Conservation (phyloP, 495 filamentous ascomycete species). For the Viridothelium virens region DNA sequence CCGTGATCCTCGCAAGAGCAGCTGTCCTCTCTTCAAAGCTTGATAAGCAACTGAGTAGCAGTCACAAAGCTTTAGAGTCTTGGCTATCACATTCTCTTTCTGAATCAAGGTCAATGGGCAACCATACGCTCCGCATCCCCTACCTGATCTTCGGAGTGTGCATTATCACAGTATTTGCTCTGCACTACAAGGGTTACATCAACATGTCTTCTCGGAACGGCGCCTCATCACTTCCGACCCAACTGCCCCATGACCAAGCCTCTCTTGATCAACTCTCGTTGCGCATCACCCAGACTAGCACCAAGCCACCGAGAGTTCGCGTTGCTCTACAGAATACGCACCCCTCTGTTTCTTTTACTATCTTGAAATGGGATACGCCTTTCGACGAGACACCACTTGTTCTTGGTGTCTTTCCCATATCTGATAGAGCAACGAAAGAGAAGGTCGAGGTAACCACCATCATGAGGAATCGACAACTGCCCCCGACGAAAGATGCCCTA, state of each 20-base stretch:
- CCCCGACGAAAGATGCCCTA: constrained; percentile 1
- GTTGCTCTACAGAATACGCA: constrained; percentile 4
- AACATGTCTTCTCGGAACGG: neutral
- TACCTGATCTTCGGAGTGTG: neutral
- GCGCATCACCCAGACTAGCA: neutral
- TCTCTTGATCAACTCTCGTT: constrained; percentile 3
- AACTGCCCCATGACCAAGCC: neutral
- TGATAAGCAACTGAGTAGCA: neutral
- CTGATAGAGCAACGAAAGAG: neutral
- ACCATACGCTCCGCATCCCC: neutral
- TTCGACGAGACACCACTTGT: neutral
- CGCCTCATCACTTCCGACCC: neutral
- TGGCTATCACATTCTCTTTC: neutral
- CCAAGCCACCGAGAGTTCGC: neutral
- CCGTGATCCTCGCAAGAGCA: neutral
- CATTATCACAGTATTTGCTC: neutral
- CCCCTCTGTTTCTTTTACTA: constrained; percentile 3
- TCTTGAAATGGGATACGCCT: constrained; percentile 11
- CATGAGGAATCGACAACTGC: constrained; percentile 7
- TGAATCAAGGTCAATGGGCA: neutral
- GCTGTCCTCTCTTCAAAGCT: neutral
- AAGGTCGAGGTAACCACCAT: neutral
- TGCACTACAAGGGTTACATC: neutral
- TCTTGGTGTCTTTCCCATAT: constrained; percentile 5
- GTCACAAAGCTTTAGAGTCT: neutral